These are phyloP conservation scores for Pontederia crassipes DNA, from an alignment of 176 grass and related monocot species.

Conservation along the genomic window DNA sequence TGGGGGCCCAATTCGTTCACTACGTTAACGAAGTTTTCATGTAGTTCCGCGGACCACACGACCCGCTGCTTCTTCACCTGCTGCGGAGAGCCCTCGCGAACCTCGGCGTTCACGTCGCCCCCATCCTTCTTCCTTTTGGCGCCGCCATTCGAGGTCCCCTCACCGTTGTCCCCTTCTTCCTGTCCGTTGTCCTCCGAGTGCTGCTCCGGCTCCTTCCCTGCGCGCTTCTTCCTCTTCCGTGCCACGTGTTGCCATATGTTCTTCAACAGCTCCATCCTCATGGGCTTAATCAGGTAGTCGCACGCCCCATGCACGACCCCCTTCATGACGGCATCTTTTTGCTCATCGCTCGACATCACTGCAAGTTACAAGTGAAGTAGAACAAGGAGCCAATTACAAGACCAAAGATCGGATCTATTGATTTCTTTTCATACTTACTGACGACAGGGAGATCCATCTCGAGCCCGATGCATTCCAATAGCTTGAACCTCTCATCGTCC, in stretches of 20 bases:
- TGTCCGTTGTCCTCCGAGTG: conserved; percentile 6
- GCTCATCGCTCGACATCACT: conserved; percentile 16
- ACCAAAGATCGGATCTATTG: too few species aligned
- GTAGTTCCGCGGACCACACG: conserved; percentile 12
- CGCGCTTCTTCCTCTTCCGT: conserved; percentile 1
- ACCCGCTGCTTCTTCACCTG: conserved; percentile 12
- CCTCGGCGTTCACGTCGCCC: neutral
- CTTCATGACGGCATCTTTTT: conserved; percentile 6
- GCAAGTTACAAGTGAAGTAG: neutral
- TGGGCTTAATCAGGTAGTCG: conserved; percentile 16
- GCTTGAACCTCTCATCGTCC: conserved; percentile 14
- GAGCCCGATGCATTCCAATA: conserved; percentile 3
- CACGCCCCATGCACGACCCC: conserved; percentile 2
- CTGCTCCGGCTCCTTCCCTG: neutral
- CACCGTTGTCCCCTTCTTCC: neutral
- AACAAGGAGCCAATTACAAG: neutral
- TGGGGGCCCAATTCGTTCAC: conserved; percentile 10
- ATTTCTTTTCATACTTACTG: conserved; percentile 1
- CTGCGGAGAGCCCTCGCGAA: neutral
- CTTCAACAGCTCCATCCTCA: conserved; percentile 2
- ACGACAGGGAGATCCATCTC: conserved; percentile 23
- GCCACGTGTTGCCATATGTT: conserved; percentile 16
- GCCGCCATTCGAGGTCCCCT: neutral
- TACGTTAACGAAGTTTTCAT: conserved; percentile 6
- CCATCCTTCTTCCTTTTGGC: neutral